These are phyloP conservation scores for Xerocomellus chrysenteron DNA, from an alignment of 768 basidiomycete species.

Conservation along the genomic window DNA sequence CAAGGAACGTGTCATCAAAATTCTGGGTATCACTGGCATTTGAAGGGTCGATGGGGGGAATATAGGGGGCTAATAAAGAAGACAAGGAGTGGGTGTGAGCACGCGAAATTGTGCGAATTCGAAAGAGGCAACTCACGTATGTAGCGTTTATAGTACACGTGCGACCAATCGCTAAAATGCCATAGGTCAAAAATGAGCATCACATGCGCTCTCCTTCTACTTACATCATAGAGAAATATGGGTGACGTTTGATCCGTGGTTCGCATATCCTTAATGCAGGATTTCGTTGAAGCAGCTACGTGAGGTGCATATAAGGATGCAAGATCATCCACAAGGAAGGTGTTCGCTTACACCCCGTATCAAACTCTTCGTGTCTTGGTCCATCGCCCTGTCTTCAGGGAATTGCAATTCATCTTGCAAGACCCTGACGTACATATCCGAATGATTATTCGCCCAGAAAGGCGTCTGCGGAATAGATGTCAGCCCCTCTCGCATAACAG, in stretches of 20 bases:
- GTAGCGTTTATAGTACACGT: slow-evolving; percentile 92
- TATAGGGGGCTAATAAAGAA: slow-evolving; percentile 71
- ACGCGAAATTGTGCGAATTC: slow-evolving; percentile 2
- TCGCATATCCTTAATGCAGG: slow-evolving; percentile 90
- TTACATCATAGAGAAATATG: slow-evolving; percentile 93
- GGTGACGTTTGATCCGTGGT: slow-evolving; percentile 90
- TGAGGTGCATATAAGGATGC: slow-evolving; percentile 11
- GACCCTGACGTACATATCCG: slow-evolving; percentile 93
- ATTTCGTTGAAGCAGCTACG: slow-evolving; percentile 87
- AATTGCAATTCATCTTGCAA: slow-evolving; percentile 88
- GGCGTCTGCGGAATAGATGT: slow-evolving; percentile 60
- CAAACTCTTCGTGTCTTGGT: slow-evolving; percentile 92
- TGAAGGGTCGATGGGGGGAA: slow-evolving; percentile 85
- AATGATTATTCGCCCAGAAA: slow-evolving; percentile 89
- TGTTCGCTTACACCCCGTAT: slow-evolving; percentile 80
- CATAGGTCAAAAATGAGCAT: slow-evolving; percentile 11
- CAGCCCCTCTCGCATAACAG: slow-evolving; percentile 16
- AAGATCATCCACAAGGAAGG: neutral
- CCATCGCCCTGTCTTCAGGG: slow-evolving; percentile 89
- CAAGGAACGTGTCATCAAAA: slow-evolving; percentile 95
- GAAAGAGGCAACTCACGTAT: slow-evolving; percentile 59
- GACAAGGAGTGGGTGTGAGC: slow-evolving; percentile 16
- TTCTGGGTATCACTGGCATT: slow-evolving; percentile 97
- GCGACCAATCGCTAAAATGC: slow-evolving; percentile 77
- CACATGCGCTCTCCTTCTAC: slow-evolving; percentile 28